Conservation (phyloP, 176 grass and related monocot genomes). For the Eremochloa ophiuroides region DNA sequence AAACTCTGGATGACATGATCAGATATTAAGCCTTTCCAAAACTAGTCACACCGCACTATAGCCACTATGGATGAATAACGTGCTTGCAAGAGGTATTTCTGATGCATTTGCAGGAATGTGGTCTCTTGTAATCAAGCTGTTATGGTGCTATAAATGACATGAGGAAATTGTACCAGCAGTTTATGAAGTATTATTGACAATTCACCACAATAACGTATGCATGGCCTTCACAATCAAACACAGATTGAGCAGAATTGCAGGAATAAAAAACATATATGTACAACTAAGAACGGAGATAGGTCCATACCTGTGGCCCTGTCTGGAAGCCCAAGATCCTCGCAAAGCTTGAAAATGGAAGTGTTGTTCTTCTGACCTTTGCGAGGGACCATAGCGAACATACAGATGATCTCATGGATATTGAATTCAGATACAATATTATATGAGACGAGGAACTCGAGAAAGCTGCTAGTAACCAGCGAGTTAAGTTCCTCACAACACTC, state of each 20-base stretch:
- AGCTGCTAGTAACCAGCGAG: not conserved
- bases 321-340: conserved; percentile 21
- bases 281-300: not conserved
- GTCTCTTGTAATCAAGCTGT: not conserved
- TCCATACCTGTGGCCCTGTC: conserved; percentile 26
- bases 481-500: not conserved
- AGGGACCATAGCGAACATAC: conserved; percentile 19
- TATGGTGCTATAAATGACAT: not conserved
- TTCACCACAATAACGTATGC: not conserved
- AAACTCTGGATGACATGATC: not conserved
- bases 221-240: not conserved
- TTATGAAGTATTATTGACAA: not conserved
- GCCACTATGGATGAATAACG: not conserved
- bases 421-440: conserved; percentile 42
- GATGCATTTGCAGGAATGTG: not conserved
- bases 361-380: not conserved
- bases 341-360: not conserved
- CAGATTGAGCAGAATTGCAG: not conserved
- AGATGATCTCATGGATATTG: conserved; percentile 15
- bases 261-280: not conserved
- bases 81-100: not conserved
- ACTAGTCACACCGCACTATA: not conserved
- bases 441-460: conserved; percentile 38
- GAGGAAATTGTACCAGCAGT: not conserved
- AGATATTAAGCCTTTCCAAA: not conserved